Evolutionary conservation across 345 rosid species (phyloP), one percentile per base, ranked within the genome.

Genomic region (Syzygium aqueum): DNA sequence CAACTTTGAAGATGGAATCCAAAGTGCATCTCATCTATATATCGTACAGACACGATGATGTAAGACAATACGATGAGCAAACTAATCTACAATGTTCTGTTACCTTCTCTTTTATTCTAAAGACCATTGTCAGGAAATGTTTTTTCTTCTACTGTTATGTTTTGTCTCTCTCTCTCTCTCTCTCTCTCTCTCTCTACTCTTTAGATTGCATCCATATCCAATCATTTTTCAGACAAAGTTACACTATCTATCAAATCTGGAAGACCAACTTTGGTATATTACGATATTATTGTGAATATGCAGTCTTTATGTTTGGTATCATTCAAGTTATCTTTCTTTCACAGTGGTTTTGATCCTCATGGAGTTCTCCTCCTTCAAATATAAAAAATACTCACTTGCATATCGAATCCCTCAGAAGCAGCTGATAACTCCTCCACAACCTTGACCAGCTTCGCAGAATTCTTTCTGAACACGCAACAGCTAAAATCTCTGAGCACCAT

Each of bases 1-100:
- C 98, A 5, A 97, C 98, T 94, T 97, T 92, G 86, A 94, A 93
- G 28, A 97, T 96, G 0, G 98, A 95, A 80, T 96, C 98, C 88
- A 97, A 53, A 11, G 95, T 92, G 86, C 84, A 91, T 86, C 92
- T 91, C 98, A 96, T 94, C 88, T 96, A 63, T 43, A 95, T 37
- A 86, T 94, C 94, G 97, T 97, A 51, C 65, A 30, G 46, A 51
- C 51, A 27, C 46, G 46, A 43, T n/a, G 77, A 65, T 30, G 6
- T 30, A 15, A 30, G 12, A 30, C 77, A 15, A 16, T 30, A 30
- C 22, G 4, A 65, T 65, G 17, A 30, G 77, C 77, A 33, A 65
- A 85, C 14, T 53, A 11, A 46, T 33, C 12, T 30, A 67, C 30
- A 52, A 8, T 11, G 19, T 86, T 5, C 53, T 22, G 9, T 50